Evolutionary conservation across 164 flowering plant species (phyloP).

Genomic region (Macadamia integrifolia): DNA sequence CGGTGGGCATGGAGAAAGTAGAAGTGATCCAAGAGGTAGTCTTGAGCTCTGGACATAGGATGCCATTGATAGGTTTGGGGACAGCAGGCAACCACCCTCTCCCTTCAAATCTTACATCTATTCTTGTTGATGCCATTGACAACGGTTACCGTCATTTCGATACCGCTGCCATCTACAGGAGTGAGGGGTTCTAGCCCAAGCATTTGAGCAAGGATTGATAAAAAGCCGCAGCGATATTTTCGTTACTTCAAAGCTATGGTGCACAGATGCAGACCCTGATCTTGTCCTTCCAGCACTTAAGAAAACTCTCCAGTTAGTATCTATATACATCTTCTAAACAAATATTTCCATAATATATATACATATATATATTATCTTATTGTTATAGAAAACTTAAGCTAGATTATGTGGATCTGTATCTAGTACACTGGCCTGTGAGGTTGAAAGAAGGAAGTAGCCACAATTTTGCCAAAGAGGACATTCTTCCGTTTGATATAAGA

Average conservation of each 20-base stretch:
- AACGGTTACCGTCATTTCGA: conserved; percentile 36
- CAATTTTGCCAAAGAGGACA: neutral
- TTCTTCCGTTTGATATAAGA: conserved; percentile 17
- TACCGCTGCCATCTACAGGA: conserved; percentile 24
- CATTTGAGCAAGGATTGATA: conserved; percentile 24
- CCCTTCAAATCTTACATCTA: conserved; percentile 4
- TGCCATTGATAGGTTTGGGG: conserved; percentile 17
- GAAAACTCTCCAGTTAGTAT: conserved; percentile 21
- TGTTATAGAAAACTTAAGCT: conserved; percentile 17
- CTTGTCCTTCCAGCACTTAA: conserved; percentile 32
- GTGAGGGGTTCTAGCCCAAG: conserved; percentile 26
- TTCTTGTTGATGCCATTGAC: conserved; percentile 22
- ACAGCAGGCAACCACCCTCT: conserved; percentile 1
- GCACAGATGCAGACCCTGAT: conserved; percentile 17
- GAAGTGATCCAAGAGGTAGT: too few relatives aligned
- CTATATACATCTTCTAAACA: neutral
- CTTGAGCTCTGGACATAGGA: too few relatives aligned
- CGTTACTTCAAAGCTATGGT: conserved; percentile 43
- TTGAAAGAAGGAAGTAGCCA: conserved; percentile 6
- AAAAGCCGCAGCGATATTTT: conserved; percentile 28
- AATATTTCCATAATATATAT: too few relatives aligned
- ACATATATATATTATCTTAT: neutral
- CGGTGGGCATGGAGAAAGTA: too few relatives aligned
- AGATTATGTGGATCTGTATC: conserved; percentile 27
- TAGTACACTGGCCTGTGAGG: conserved; percentile 24